Evolutionary conservation across 768 basidiomycete species (phyloP), one percentile per base, ranked within the genome.

Genomic region (Austroboletus festivus): DNA sequence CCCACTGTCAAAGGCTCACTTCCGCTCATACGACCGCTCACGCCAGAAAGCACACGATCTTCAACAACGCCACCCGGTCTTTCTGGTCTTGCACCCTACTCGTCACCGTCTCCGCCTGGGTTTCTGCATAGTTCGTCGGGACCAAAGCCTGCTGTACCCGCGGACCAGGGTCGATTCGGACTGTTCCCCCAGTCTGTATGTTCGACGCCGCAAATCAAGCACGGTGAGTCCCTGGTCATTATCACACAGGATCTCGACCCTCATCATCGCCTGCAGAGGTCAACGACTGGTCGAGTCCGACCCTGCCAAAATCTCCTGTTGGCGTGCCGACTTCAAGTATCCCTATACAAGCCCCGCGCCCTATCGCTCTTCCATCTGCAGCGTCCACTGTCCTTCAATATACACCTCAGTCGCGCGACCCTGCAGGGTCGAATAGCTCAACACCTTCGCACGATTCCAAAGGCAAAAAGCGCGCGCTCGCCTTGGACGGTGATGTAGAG

Each of bases 401-500:
- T 21, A 51, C 65, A 2, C 44, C 60, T 5, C 53, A 53, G 34
- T 55, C 49, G 22, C 55, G n/a, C 30, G 59, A 47, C 38, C 39
- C 41, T 18, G 33, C 37, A 44, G 50, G 40, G 7, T 57, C 68
- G 6, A 56, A 13, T 7, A 52, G 39, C 6, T 66, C 64, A 0
- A 68, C 67, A 8, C 65, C 67, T 9, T 58, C 65, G 12, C 54
- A 41, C 15, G 64, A 64, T 5, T 19, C 44, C 39, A 67, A 70
- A 38, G 65, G 70, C 15, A 60, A 68, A 54, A 80, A 78, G 47
- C 69, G 78, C 13, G 71, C 71, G 4, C 48, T 67, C 23, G 52
- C 61, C 1, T 49, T 44, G 3, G 66, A 62, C 4, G 42, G 46
- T 0, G 63, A 68, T n/a, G 22, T 13, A 22, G 61, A 63, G 41